Evolutionary conservation across 768 basidiomycete species (phyloP).

Genomic region (Mycena olivaceomarginata): DNA sequence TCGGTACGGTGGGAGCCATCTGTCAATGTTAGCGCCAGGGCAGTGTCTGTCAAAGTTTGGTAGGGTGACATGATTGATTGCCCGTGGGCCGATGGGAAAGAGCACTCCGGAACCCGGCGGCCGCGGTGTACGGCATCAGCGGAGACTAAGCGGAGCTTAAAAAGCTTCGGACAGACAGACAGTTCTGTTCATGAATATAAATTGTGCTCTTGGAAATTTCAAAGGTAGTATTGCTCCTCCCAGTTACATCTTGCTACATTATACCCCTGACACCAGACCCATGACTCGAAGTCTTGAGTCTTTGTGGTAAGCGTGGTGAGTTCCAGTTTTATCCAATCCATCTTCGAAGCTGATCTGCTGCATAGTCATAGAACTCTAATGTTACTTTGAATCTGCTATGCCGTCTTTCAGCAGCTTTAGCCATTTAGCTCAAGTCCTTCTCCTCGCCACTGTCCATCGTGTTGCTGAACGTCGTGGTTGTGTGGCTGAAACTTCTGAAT

Average conservation of each 20-base stretch:
- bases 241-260: constrained; percentile 2
- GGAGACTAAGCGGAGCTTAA: no score
- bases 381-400: neutral
- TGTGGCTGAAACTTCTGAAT: neutral
- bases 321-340: neutral
- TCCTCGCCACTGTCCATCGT: neutral
- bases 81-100: no score
- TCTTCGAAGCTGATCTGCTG: constrained; percentile 1
- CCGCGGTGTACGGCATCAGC: no score
- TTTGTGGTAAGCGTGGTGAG: constrained; percentile 1
- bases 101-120: no score
- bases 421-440: neutral
- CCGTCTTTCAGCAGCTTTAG: neutral
- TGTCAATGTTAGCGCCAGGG: no score
- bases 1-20: no score
- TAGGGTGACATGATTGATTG: no score
- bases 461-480: neutral
- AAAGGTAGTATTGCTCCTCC: neutral
- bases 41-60: no score
- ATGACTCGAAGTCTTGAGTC: neutral
- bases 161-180: no score
- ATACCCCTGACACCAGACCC: neutral
- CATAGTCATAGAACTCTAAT: constrained; percentile 2
- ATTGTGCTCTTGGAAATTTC: neutral
- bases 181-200: neutral